Evolutionary conservation across 78 protist species (phyloP).

Genomic region (Mantamonas sphyraenae): DNA sequence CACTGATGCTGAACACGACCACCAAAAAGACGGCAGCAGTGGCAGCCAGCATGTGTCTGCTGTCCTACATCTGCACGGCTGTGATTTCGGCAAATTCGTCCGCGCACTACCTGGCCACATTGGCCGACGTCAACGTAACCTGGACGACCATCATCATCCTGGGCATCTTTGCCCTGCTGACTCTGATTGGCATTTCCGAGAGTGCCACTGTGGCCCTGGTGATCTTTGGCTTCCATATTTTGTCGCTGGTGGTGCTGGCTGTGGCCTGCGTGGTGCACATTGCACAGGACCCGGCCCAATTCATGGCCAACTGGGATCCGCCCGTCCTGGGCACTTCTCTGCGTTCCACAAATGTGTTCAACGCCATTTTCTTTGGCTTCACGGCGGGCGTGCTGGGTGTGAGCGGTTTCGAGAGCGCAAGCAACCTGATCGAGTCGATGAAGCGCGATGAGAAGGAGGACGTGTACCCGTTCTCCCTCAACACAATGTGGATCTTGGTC

Average conservation of each 20-base stretch:
- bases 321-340: not conserved
- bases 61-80: conserved; percentile 73
- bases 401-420: conserved; percentile 76
- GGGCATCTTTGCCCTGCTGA: conserved; percentile 34
- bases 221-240: conserved; percentile 56
- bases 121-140: no score
- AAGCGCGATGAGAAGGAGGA: conserved; percentile 72
- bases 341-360: conserved; percentile 17
- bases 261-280: conserved; percentile 19
- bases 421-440: conserved; percentile 77
- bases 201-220: conserved; percentile 55
- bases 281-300: conserved; percentile 9
- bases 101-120: no score
- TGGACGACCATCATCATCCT: conserved; percentile 37
- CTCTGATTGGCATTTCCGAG: conserved; percentile 29
- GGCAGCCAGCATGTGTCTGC: conserved; percentile 64
- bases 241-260: conserved; percentile 36
- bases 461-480: conserved; percentile 66
- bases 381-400: conserved; percentile 78
- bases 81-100: conserved; percentile 21
- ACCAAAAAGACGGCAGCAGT: conserved; percentile 59
- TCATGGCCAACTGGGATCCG: not conserved
- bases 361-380: conserved; percentile 63
- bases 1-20: conserved; percentile 66
- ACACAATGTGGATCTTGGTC: conserved; percentile 68